These are phyloP conservation scores for Talaromyces ruber DNA, from an alignment of 495 filamentous ascomycete species.

Conservation along the genomic window DNA sequence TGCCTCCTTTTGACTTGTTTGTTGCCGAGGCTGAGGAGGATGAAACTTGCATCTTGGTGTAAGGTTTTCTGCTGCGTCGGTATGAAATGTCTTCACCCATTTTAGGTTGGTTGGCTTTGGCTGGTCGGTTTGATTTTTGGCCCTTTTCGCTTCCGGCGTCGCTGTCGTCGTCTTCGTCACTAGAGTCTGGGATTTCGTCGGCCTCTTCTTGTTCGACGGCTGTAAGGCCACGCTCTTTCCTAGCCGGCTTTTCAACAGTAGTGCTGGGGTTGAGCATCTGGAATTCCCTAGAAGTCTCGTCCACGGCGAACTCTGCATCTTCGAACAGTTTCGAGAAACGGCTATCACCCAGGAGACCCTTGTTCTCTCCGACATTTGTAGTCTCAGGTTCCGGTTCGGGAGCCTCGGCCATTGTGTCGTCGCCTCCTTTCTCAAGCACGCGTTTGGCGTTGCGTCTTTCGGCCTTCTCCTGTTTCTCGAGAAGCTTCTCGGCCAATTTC, in stretches of 20 bases:
- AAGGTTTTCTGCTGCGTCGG: slow-evolving; percentile 41
- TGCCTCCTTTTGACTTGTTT: background rate
- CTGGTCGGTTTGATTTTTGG: slow-evolving; percentile 19
- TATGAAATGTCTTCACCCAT: slow-evolving; percentile 18
- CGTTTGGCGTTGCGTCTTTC: slow-evolving; percentile 54
- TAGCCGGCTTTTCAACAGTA: slow-evolving; percentile 17
- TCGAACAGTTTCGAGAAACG: slow-evolving; percentile 88
- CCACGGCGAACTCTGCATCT: slow-evolving; percentile 85
- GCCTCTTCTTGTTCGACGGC: slow-evolving; percentile 60
- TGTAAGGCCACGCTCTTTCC: slow-evolving; percentile 49
- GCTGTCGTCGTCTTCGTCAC: slow-evolving; percentile 33
- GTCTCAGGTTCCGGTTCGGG: slow-evolving; percentile 12
- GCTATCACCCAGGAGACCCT: slow-evolving; percentile 63
- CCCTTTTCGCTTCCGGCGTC: slow-evolving; percentile 24
- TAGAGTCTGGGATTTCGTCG: slow-evolving; percentile 36
- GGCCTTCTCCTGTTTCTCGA: slow-evolving; percentile 71
- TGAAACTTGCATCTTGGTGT: slow-evolving; percentile 49
- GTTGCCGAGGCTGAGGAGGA: slow-evolving; percentile 31
- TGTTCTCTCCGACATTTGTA: slow-evolving; percentile 26
- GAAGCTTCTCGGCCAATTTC: slow-evolving; percentile 72
- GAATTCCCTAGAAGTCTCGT: slow-evolving; percentile 86
- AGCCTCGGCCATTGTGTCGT: slow-evolving; percentile 36
- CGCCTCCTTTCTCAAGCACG: slow-evolving; percentile 48
- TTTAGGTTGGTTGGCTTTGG: slow-evolving; percentile 11
- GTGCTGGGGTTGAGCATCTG: slow-evolving; percentile 79